These are phyloP conservation scores for Omphalea diandra DNA, from an alignment of 441 rosid species.

Conservation along the genomic window DNA sequence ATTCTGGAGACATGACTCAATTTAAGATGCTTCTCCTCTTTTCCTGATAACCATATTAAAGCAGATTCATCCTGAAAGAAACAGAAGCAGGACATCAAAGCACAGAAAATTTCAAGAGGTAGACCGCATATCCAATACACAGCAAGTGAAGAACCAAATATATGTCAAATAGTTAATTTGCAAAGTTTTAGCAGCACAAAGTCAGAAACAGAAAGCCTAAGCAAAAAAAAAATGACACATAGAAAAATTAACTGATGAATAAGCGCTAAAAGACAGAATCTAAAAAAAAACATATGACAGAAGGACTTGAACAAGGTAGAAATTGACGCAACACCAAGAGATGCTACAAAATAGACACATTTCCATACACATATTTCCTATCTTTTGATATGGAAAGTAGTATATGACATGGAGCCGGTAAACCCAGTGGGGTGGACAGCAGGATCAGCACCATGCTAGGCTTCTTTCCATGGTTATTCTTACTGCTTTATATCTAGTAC, in stretches of 20 bases:
- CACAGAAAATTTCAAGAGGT: conserved; percentile 5
- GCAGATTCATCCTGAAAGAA: conserved; percentile 84
- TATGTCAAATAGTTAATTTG: neutral
- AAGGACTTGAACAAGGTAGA: neutral
- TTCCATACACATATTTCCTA: neutral
- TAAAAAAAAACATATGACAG: neutral
- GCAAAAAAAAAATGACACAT: neutral
- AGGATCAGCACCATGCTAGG: conserved; percentile 1
- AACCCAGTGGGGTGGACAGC: neutral
- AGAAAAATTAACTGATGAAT: neutral
- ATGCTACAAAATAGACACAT: neutral
- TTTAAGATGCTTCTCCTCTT: conserved; percentile 89
- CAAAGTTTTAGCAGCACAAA: neutral
- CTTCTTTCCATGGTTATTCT: neutral
- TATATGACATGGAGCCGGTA: neutral
- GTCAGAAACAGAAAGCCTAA: neutral
- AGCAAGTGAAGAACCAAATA: neutral
- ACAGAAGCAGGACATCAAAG: neutral
- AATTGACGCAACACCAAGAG: neutral
- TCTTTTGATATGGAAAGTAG: neutral
- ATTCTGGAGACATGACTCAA: conserved; percentile 88
- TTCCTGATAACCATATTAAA: conserved; percentile 93
- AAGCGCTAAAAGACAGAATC: neutral
- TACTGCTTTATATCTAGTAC: neutral
- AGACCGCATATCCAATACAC: neutral